Base-by-base conservation (phyloP, 2,329 filamentous ascomycete genomes). In the Shiraia bambusicola region DNA sequence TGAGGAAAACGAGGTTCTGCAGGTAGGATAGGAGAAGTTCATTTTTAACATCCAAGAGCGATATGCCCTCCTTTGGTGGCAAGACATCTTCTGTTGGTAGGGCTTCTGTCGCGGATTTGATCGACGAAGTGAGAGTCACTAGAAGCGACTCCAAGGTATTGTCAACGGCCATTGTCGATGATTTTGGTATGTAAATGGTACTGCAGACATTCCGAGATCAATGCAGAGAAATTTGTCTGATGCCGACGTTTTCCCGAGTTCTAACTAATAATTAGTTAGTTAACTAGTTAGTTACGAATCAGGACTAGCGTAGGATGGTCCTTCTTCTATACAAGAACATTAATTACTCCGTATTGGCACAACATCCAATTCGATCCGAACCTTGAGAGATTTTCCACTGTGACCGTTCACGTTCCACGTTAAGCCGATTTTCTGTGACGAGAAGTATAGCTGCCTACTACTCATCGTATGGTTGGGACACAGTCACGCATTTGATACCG, bases 11-110 rank as follows among this genome's bases (percentile, higher is more conserved):
- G 3, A 97, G 81, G 60, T 95, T 94, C 61, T 98, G 92, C 0
- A 98, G 77, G 70, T 98, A 98, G 3, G 92, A 92, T 28, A 98
- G 83, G 13, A 98, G 83, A n/a, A 98, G 79, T 66, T 98, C 93
- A 71, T 94, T 97, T 74, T 98, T 98, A 52, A 88, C 83, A 65
- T 97, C 90, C 60, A 98, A 84, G 1, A 98, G 82, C 0, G 93
- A 96, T 44, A 98, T 93, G 63, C 93, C 92, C 59, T 95, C 83
- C 51, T 84, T 78, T 1, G 87, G 85, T n/a, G 87, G 81, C 34
- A 86, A 74, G 45, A 94, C 79, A 11, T 75, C 68, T 13, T 82
- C 66, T 34, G 80, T 80, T 0, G 85, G 81, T 13, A 76, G 49
- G 9, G 62, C 66, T 34, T 67, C 56, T 8, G 63, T 57, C 0